A percentile compares a stretch with the other conserved stretches of the same genome.
phyloP scores from a whole-genome alignment of 2,329 filamentous ascomycete species.

The Sporothrix variecibatus region DNA sequence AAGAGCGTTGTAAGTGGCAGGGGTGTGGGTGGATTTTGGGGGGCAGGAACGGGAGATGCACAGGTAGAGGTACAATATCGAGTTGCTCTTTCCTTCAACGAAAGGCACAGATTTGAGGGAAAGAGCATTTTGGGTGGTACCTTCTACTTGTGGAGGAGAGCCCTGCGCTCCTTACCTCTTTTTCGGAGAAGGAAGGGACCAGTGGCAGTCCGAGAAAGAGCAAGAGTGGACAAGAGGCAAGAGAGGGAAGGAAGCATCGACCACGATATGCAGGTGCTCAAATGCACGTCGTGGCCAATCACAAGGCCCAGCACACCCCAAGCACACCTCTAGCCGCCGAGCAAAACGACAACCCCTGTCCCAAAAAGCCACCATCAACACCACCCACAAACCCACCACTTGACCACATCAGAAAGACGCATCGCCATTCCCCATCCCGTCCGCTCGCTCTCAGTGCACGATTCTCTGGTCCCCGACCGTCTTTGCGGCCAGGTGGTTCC shows the following conservation, averaged over 20 bases:
- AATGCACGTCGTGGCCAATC: slow-evolving; percentile 16
- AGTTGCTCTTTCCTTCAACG: background rate
- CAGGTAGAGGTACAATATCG: background rate
- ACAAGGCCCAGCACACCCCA: slow-evolving; percentile 16
- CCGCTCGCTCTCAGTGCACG: background rate
- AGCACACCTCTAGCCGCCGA: slow-evolving; percentile 23
- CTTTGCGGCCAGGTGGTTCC: slow-evolving; percentile 12
- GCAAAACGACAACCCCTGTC: slow-evolving; percentile 12
- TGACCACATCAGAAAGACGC: background rate
- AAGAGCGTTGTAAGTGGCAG: background rate
- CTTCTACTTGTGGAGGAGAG: background rate
- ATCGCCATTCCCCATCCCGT: slow-evolving; percentile 14
- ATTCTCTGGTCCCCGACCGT: background rate
- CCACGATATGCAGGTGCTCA: slow-evolving; percentile 18
- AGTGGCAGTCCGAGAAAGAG: slow-evolving; percentile 9
- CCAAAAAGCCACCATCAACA: slow-evolving; percentile 3
- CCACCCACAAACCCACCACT: background rate
- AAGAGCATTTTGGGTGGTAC: background rate
- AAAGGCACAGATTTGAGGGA: no score
- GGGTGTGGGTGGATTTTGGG: background rate
- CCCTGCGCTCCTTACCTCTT: background rate
- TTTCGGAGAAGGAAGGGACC: background rate
- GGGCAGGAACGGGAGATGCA: slow-evolving; percentile 7
- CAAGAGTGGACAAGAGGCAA: background rate
- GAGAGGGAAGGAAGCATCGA: slow-evolving; percentile 16